Conservation (phyloP, 2,329 filamentous ascomycete genomes). For the Neonectria neomacrospora region DNA sequence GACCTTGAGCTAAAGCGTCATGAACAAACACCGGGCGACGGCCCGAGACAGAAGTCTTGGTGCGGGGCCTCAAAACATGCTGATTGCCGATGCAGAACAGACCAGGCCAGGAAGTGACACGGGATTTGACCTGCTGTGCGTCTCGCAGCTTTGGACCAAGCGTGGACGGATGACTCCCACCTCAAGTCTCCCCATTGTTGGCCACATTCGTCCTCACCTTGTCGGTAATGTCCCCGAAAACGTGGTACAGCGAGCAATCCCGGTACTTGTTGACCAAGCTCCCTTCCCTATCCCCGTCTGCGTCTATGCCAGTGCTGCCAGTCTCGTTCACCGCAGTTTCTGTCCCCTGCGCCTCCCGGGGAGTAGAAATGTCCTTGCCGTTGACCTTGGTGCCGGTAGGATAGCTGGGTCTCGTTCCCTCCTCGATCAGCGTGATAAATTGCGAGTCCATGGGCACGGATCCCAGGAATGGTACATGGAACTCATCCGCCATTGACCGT, state of each 20-base stretch:
- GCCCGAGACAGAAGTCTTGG: constrained; percentile 29
- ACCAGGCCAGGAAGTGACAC: constrained; percentile 12
- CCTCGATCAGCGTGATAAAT: constrained; percentile 89
- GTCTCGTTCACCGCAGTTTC: constrained; percentile 38
- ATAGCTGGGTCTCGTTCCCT: constrained; percentile 71
- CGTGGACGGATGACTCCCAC: constrained; percentile 3
- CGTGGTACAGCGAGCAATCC: constrained; percentile 74
- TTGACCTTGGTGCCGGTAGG: constrained; percentile 73
- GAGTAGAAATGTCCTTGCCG: constrained; percentile 62
- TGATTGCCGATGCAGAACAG: constrained; percentile 2
- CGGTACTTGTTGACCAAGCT: constrained; percentile 77
- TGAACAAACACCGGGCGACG: constrained; percentile 26
- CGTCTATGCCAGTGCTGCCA: background rate
- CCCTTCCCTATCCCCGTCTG: constrained; percentile 38
- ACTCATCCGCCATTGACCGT: constrained; percentile 87
- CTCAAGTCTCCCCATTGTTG: constrained; percentile 27
- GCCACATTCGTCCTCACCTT: constrained; percentile 48
- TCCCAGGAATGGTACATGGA: constrained; percentile 84
- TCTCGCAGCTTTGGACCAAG: background rate
- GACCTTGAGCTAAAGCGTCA: background rate
- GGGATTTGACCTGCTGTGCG: constrained; percentile 1
- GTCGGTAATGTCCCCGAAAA: constrained; percentile 74
- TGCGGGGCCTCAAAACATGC: constrained; percentile 21
- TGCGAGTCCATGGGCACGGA: constrained; percentile 92
- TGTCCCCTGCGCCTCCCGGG: constrained; percentile 1